Base-by-base conservation (phyloP, 345 rosid species). In the Corchorus olitorius region DNA sequence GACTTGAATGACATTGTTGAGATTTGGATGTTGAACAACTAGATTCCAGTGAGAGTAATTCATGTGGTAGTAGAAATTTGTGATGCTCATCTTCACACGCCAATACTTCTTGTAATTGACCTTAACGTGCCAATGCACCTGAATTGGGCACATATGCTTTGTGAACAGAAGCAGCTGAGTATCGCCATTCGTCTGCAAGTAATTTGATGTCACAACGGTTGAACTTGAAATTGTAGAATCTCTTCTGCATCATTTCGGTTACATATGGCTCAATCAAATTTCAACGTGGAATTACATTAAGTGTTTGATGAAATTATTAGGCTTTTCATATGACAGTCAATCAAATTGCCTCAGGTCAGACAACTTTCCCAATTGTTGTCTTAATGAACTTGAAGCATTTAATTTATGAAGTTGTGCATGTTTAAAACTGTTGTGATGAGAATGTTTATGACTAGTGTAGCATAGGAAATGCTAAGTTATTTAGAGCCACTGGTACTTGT, bases 111-210 rank as follows among this genome's bases (percentile, higher is more conserved):
- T 88, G 87, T 89, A 89, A 83, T 88, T 91, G 27, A 80, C 75
- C 65, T 90, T 92, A 22, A 88, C 87, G 76, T 91, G 92, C 95
- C 94, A 92, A 59, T 89, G 95, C 71, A 92, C 78, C 78, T 90
- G 85, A 50, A 87, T 77, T 5, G 93, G 97, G 76, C 93, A 89
- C 92, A 91, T 89, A 62, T 91, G 95, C 62, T 80, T 74, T 45
- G 93, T 89, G 49, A 92, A 92, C 79, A 75, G 93, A 10, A 89
- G 83, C 45, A 88, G 76, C 50, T 92, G 90, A 14, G 82, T 68
- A 82, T 79, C 70, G 82, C 77, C 77, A 78, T 39, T 62, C n/a
- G 20, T 45, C 1, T 19, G 65, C 27, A 52, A 74, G 4, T n/a
- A n/a, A n/a, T 34, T 65, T 48, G 76, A 41, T 66, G 69, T 75